Evolutionary conservation across 1,284 basidiomycete species (phyloP), one percentile per base, ranked within the genome.

Genomic region (Neonothopanus nambi): DNA sequence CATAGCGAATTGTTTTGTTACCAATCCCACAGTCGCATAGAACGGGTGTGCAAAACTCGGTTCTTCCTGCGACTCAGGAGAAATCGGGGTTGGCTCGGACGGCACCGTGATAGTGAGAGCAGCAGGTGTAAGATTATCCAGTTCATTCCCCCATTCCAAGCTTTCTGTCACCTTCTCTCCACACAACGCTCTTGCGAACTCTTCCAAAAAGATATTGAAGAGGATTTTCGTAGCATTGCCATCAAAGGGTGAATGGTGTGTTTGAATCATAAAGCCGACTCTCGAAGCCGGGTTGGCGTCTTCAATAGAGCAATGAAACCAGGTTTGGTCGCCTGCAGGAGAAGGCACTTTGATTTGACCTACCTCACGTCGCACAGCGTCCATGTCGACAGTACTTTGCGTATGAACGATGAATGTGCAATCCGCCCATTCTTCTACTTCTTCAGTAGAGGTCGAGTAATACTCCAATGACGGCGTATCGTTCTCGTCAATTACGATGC

Each of bases 151-250:
- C 59, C 58, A 59, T 5, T 20, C 5, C 26, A 59, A 18, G 26
- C 24, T 9, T 11, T 13, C 43, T 1, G 36, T 8, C 11, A 13
- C 21, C 2, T 35, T 15, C 38, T 17, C 13, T 8, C 20, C 18
- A 9, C 18, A 35, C 12, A 59, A 24, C 7, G 13, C 33, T 36
- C 38, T 40, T 15, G 33, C 55, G 21, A 61, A 40, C 33, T 51
- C 41, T 5, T 38, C 21, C 39, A 59, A 54, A 28, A 24, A 61
- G 5, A 30, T 38, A 20, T 51, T 54, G 15, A 41, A 23, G 18
- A 57, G 45, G 17, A 57, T 57, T 37, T 59, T 59, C 33, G 50
- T 26, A 8, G 55, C 57, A 23, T 41, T 57, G 11, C 59, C n/a
- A n/a, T n/a, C n/a, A n/a, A n/a, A n/a, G n/a, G n/a, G n/a, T n/a